Evolutionary conservation across 2,329 filamentous ascomycete genomes (phyloP), one percentile per base, ranked within the genome.

Genomic region (Cladobotryum protrusum): DNA sequence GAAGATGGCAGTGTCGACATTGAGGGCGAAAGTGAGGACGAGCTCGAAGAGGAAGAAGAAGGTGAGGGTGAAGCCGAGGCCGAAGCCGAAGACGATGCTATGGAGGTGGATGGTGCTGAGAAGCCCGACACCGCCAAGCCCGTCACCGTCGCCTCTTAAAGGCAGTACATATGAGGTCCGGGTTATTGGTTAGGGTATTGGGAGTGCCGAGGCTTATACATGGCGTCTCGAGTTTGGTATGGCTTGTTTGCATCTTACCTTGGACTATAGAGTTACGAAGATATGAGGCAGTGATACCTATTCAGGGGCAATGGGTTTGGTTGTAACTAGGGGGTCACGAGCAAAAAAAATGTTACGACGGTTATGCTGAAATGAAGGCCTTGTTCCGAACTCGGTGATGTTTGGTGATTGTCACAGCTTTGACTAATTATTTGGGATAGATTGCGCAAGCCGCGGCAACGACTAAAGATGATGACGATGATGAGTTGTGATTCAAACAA

Each of bases 1-100:
- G 86, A 91, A 53, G 86, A 83, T 52, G 87, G 83, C 56, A 88
- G 84, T 60, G 87, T 90, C 64, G 87, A 90, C 64, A 81, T 90
- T 42, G 87, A 89, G 61, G 84, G 82, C 49, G 87, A 90, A 67
- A 88, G 83, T 59, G 83, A 83, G 57, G 86, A 86, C 32, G 83
- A 83, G 54, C 81, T 88, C 19, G 82, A 84, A 47, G 83, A 86
- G 52, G 84, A 86, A 13, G 77, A 84, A 34, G 70, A 72, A 45
- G 67, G 55, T 9, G 73, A 68, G 48, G 67, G 52, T 14, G 62
- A 63, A 52, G 69, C 54, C 14, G 71, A 70, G 53, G 67, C 46
- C 7, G 66, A 64, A 43, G 64, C 49, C n/a, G 69, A 63, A 12
- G 68, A 69, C 44, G 74, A 72, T 52, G 72, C 71, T 43, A 78